Evolutionary conservation across 225 moss, liverwort and hornwort species (phyloP).

Genomic region (Neckera pumila): DNA sequence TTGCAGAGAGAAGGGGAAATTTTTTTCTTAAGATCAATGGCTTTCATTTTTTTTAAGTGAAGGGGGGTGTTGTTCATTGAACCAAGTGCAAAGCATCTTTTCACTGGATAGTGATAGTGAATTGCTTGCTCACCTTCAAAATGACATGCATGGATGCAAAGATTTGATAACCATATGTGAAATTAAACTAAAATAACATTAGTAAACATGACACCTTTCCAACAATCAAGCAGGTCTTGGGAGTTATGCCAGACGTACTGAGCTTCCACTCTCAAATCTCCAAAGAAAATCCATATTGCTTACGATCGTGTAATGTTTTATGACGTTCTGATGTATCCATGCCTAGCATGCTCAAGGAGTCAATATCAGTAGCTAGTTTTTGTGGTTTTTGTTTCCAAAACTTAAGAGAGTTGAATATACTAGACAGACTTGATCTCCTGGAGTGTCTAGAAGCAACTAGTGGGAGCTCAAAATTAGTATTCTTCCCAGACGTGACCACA

Average conservation of each 20-base stretch:
- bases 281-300: background rate
- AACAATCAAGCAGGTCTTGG: background rate
- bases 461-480: background rate
- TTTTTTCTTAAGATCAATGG: too few species aligned
- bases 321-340: background rate
- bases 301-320: background rate
- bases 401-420: conserved; percentile 11
- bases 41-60: too few species aligned
- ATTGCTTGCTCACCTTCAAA: background rate
- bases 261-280: background rate
- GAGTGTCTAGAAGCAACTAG: background rate
- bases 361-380: background rate
- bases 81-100: too few species aligned
- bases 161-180: background rate
- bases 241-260: too few species aligned
- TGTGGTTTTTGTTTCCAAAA: conserved; percentile 31
- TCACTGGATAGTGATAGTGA: too few species aligned
- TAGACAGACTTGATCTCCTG: conserved; percentile 1
- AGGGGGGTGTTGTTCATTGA: too few species aligned
- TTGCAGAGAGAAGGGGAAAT: too few species aligned
- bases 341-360: background rate
- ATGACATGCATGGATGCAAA: background rate
- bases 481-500: background rate
- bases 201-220: background rate
- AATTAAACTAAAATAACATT: background rate